Evolutionary conservation across 805 yeast species (phyloP), one percentile per base, ranked within the genome.

Genomic region (Metschnikowia koreensis): DNA sequence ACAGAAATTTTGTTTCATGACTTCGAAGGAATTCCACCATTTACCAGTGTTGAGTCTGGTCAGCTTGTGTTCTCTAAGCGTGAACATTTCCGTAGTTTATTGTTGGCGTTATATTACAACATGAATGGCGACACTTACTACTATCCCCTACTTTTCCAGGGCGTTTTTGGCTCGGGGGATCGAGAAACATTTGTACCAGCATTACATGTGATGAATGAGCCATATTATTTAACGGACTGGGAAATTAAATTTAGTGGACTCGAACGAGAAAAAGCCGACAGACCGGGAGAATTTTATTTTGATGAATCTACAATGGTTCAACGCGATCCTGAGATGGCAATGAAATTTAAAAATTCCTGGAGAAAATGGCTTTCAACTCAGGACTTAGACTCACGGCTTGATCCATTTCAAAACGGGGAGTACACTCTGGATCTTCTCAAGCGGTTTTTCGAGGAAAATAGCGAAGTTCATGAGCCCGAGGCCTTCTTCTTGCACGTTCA

Each of bases 141-240:
- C 57, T 69, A 68, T 48, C 55, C 55, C 11, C 59, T 73, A 38
- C 48, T 73, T 2, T 71, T 66, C 55, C 77, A 71, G 56, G 75
- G 75, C 11, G 63, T 64, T 2, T 64, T 61, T 16, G 74, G 73
- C 0, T 52, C 47, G 5, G 74, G 74, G 8, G 76, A 73, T 51
- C 59, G 71, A 27, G 77, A 73, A 44, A 70, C 75, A 3, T 66
- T 66, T 52, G 65, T 66, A 15, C 74, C 75, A 4, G 75, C 76
- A 6, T 68, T 75, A 44, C 67, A 65, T 47, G 68, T 66, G 13
- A 64, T 72, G 59, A 55, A 66, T 29, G 70, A 73, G 53, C 61
- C 65, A 11, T 71, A 71, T 58, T 71, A 73, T 51, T 27, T 60
- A 27, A 52, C 55, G 10, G 60, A 52, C 29, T 51, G 49, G 54